Base-by-base conservation (phyloP, 805 yeast genomes). In the Suhomyces sp. region DNA sequence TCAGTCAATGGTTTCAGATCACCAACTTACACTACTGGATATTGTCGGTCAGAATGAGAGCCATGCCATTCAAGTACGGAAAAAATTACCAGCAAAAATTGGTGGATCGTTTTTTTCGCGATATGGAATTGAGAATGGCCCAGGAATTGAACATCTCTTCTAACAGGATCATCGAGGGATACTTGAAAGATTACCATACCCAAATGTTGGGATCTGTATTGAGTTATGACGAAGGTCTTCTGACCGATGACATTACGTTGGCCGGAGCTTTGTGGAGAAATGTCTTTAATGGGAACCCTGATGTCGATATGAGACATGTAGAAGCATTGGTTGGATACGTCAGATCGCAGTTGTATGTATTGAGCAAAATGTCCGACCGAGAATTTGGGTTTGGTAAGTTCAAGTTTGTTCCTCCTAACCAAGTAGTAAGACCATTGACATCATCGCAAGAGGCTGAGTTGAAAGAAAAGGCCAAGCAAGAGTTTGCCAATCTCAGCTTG, bases 1-100 rank as follows among this genome's bases (percentile, higher is more conserved):
- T 93, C 64, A 83, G 93, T n/a, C 96, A 91, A 68, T 93, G 97
- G 97, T 93, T 86, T 68, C 98, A 93, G 71, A 87, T 94, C 55
- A 88, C 97, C 6, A 77, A 86, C 1, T 77, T 94, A 58, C 99
- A 94, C 68, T 84, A 89, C 53, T 94, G 99, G 99, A 85, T 94
- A 63, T 76, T 94, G 44, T 86, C 87, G 58, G 96, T 89, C 15
- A 85, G 99, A 65, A 92, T 94, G 97, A 84, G 99, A 68, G 96
- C 96, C 8, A 79, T 94, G 87, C 98, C 98, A 0, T 86, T 86
- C 66, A 86, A 89, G 62, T 85, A 89, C 65, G 96, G 97, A 40
- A 82, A 82, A 60, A 87, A 86, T 64, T 94, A 92, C 69, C 97
- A 94, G 69, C 97, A 92, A 69, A 90, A 90, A 65, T 71, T 94